Conservation (phyloP, 345 rosid genomes). For the Euphorbia lathyris region DNA sequence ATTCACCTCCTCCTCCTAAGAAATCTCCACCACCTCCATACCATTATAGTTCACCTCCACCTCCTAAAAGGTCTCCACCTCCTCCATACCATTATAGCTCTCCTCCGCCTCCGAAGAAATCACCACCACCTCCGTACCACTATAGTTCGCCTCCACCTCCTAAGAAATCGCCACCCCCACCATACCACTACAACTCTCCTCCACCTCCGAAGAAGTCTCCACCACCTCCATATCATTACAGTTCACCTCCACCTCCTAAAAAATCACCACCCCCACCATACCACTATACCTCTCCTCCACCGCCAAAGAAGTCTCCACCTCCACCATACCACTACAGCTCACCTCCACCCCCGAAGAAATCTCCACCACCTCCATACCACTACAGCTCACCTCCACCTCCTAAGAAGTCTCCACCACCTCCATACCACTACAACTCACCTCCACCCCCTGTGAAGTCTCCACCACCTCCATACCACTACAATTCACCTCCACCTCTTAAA, state of each 20-base stretch:
- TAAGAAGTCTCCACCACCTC: slow-evolving; percentile 7
- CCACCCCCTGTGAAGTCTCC: slow-evolving; percentile 5
- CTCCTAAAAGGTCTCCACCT: background rate
- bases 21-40: background rate
- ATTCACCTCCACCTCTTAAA: background rate
- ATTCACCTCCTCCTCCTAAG: slow-evolving; percentile 2
- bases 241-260: slow-evolving; percentile 12
- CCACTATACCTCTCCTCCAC: slow-evolving; percentile 20
- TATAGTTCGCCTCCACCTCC: background rate
- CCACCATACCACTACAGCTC: slow-evolving; percentile 24
- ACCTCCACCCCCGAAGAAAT: background rate
- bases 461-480: slow-evolving; percentile 11
- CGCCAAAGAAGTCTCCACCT: background rate
- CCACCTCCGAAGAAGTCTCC: slow-evolving; percentile 1
- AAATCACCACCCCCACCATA: slow-evolving; percentile 16
- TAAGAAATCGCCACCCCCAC: background rate
- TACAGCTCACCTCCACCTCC: slow-evolving; percentile 16
- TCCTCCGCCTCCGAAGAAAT: slow-evolving; percentile 1
- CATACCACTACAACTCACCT: slow-evolving; percentile 11
- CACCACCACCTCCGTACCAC: background rate
- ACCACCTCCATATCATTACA: slow-evolving; percentile 7
- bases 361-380: background rate
- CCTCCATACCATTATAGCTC: slow-evolving; percentile 1
- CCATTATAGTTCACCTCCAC: background rate
- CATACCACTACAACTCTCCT: slow-evolving; percentile 5